Conservation (phyloP, 164 flowering plant genomes). For the Tetracentron sinense region DNA sequence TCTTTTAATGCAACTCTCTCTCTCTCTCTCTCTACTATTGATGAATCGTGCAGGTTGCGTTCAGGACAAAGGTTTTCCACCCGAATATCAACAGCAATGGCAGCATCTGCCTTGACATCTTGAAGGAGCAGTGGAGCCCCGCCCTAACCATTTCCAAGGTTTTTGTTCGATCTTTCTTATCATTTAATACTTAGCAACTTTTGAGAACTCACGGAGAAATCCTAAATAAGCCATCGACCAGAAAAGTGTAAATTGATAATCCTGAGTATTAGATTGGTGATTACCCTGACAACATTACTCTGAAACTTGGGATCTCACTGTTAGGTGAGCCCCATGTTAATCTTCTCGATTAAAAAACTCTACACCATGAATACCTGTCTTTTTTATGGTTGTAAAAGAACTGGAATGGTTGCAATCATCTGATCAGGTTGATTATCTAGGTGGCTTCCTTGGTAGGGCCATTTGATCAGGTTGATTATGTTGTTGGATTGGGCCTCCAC, state of each 20-base stretch:
- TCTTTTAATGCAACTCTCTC: not conserved
- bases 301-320: not conserved
- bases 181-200: not conserved
- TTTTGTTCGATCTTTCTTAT: not conserved
- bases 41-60: conserved; percentile 21
- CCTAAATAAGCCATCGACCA: not conserved
- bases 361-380: too few species aligned
- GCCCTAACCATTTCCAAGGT: conserved; percentile 25
- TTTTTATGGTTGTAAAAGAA: too few species aligned
- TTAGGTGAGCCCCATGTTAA: too few species aligned
- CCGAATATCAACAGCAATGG: conserved; percentile 30
- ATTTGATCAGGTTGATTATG: too few species aligned
- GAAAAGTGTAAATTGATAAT: not conserved
- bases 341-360: too few species aligned
- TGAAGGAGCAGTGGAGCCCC: conserved; percentile 31
- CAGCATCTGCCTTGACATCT: conserved; percentile 28
- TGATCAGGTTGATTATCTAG: too few species aligned
- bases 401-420: too few species aligned
- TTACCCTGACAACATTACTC: not conserved
- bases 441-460: too few species aligned
- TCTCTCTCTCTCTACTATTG: not conserved
- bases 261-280: not conserved
- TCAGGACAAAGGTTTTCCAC: conserved; percentile 26
- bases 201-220: not conserved
- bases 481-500: too few species aligned